These are phyloP conservation scores for Phialophora macrospora DNA, from an alignment of 2,329 filamentous ascomycete genomes.

Conservation along the genomic window DNA sequence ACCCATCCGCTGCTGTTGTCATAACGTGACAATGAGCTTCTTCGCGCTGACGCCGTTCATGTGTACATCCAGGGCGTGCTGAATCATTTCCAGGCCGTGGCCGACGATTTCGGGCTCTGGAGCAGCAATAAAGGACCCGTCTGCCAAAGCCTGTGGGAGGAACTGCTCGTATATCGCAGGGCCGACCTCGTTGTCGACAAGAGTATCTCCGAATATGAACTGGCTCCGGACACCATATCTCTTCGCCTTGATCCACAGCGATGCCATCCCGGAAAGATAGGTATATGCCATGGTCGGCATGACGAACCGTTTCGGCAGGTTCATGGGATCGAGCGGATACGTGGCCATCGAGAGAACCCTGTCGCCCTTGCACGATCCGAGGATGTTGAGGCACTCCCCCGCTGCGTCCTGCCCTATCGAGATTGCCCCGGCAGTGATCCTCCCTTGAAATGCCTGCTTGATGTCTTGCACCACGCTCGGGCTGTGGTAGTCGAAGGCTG, in stretches of 20 bases:
- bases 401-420: slow-evolving; percentile 31
- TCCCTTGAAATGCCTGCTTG: slow-evolving; percentile 38
- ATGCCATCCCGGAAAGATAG: slow-evolving; percentile 20
- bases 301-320: slow-evolving; percentile 17
- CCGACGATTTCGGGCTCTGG: slow-evolving; percentile 50
- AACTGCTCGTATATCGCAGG: slow-evolving; percentile 49
- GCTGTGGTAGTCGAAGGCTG: slow-evolving; percentile 54
- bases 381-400: slow-evolving; percentile 35
- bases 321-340: slow-evolving; percentile 15
- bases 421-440: slow-evolving; percentile 35
- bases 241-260: slow-evolving; percentile 24
- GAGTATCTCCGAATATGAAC: slow-evolving; percentile 32
- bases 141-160: slow-evolving; percentile 47
- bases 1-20: background rate
- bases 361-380: slow-evolving; percentile 31
- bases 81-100: slow-evolving; percentile 50
- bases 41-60: slow-evolving; percentile 50
- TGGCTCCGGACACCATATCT: slow-evolving; percentile 33
- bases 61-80: slow-evolving; percentile 49
- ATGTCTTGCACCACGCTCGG: slow-evolving; percentile 43
- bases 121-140: slow-evolving; percentile 46
- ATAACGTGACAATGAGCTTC: slow-evolving; percentile 49
- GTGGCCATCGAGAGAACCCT: slow-evolving; percentile 37
- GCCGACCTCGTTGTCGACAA: slow-evolving; percentile 31
- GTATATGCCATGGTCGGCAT: slow-evolving; percentile 18